Evolutionary conservation across 2,329 filamentous ascomycete species (phyloP), one percentile per base, ranked within the genome.

Genomic region (Fusarium poae): DNA sequence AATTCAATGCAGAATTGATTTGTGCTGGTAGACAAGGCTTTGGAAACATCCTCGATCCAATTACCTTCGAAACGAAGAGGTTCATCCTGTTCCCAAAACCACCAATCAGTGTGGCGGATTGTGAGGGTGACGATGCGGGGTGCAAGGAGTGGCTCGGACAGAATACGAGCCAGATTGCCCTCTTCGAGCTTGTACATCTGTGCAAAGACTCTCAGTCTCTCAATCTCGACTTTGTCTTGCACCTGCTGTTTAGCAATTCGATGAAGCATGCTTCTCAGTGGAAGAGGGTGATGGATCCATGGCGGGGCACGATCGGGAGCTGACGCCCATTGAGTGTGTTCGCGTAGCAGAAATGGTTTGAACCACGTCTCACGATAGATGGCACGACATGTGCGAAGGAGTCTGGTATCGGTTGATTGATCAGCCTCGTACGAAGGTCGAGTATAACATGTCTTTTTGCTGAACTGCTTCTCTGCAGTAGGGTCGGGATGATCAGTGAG

Each of bases 61-160:
- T 35, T 12, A 1, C 74, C 76, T 1, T 76, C 68, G 29, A 84
- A 78, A 6, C 67, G 60, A 8, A 85, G 72, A 4, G 74, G 75
- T 6, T 56, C 61, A 3, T 68, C 65, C 5, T 51, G 13, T 15
- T 68, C 65, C 65, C 65, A 68, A 9, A 18, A 25, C 65, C 61
- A 69, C 65, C 65, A 68, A 52, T 86, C 84, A 4, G 82, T 78
- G 59, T 86, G 84, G 0, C 83, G 79, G 10, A 86, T 78, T 0
- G 83, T 85, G 13, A 86, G 69, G 0, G 79, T 82, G 2, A 86
- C 51, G 3, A 62, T 68, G 2, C 72, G 74, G 0, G 82, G 81
- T 9, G 71, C 60, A 32, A 84, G 77, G 9, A 65, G 35, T 0
- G 62, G 68, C 42, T 72, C 73, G 0, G 23, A 18, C 0, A 83